Evolutionary conservation across 129 eudicot species (phyloP).

Genomic region (Flaveria sonorensis): DNA sequence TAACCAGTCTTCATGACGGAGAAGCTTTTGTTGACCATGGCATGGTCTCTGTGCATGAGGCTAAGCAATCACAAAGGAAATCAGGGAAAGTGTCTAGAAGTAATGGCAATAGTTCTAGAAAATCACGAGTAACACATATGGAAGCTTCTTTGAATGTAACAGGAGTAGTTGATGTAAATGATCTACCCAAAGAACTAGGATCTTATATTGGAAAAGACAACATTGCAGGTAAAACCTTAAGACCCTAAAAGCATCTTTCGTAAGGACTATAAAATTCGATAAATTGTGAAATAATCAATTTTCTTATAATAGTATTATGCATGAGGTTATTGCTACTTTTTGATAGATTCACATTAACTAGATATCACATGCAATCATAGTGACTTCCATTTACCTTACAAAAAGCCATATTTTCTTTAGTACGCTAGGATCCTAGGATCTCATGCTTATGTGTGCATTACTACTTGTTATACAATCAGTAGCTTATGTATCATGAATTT

Average conservation of each 20-base stretch:
- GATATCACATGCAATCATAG: neutral
- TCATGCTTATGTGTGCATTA: neutral
- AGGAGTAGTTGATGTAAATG: constrained; percentile 48
- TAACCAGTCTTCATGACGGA: constrained; percentile 34
- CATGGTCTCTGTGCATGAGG: constrained; percentile 34
- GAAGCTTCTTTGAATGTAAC: constrained; percentile 49
- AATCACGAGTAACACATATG: constrained; percentile 54
- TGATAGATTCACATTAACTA: neutral
- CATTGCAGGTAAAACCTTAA: constrained; percentile 45
- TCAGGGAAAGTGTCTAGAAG: constrained; percentile 54
- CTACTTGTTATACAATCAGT: neutral
- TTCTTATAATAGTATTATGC: neutral
- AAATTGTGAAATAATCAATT: neutral
- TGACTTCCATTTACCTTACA: neutral
- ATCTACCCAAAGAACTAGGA: constrained; percentile 43
- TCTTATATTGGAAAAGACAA: constrained; percentile 47
- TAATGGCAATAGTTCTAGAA: constrained; percentile 51
- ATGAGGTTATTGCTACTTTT: neutral
- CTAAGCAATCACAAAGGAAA: constrained; percentile 34
- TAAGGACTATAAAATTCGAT: neutral
- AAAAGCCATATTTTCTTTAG: neutral
- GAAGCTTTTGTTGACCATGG: constrained; percentile 39
- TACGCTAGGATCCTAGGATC: neutral
- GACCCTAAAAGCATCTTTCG: neutral
- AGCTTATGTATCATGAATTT: neutral